Percentiles rank a stretch among this genome's conserved stretches.
Evolutionary conservation across 495 filamentous ascomycete species (phyloP).

Genomic region (Aspergillus indologenus): DNA sequence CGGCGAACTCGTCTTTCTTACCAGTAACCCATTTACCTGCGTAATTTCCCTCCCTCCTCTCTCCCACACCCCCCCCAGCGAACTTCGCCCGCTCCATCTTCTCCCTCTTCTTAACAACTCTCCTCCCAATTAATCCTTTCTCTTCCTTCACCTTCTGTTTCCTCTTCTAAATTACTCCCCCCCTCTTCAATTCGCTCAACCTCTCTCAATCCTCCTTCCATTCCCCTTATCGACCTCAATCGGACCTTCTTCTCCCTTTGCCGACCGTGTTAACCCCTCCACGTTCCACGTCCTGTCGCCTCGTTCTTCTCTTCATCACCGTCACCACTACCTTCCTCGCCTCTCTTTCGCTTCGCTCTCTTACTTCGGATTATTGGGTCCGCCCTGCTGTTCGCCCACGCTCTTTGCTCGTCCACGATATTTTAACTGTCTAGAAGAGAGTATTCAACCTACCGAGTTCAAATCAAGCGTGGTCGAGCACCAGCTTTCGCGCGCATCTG

Average conservation of each 20-base stretch:
- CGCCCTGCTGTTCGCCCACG: neutral
- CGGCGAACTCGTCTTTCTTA: neutral
- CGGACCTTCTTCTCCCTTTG: constrained; percentile 8
- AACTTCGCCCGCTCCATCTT: constrained; percentile 1
- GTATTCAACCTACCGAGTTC: neutral
- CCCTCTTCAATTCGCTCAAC: constrained; percentile 14
- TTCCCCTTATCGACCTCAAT: constrained; percentile 9
- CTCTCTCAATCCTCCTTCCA: constrained; percentile 8
- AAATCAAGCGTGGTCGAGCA: constrained; percentile 26
- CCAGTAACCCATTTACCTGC: neutral
- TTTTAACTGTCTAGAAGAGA: neutral
- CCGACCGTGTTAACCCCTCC: constrained; percentile 18
- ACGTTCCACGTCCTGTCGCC: constrained; percentile 10
- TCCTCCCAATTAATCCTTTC: constrained; percentile 18
- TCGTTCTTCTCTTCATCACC: neutral
- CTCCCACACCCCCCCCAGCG: neutral
- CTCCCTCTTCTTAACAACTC: constrained; percentile 17
- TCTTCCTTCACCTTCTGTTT: constrained; percentile 16
- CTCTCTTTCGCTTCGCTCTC: neutral
- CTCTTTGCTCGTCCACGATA: neutral
- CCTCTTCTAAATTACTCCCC: constrained; percentile 21
- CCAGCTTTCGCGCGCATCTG: constrained; percentile 38
- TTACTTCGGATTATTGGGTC: neutral
- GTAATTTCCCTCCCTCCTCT: constrained; percentile 4
- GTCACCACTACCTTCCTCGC: constrained; percentile 8